phyloP scores from a whole-genome alignment of 2,329 filamentous ascomycete genomes.

The Neoscytalidium dimidiatum region DNA sequence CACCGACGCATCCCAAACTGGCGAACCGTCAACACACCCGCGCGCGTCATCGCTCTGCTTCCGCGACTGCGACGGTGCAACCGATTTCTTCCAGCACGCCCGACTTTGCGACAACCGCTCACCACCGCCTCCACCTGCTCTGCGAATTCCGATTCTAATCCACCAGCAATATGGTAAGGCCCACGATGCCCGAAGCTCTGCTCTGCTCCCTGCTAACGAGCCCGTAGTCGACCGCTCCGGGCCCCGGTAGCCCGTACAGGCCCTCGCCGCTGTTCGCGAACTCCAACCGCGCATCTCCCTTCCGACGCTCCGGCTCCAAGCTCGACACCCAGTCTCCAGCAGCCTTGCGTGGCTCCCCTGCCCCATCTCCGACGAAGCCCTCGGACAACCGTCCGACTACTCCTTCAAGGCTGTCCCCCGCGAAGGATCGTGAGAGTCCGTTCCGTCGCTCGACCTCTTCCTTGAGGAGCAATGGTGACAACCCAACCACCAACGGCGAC shows the following conservation, averaged over 20 bases:
- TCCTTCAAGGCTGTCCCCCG: conserved; percentile 24
- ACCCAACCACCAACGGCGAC: neutral
- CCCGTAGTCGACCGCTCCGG: conserved; percentile 8
- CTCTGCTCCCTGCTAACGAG: conserved; percentile 1
- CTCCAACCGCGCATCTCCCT: conserved; percentile 44
- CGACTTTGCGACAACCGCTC: neutral
- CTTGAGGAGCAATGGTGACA: conserved; percentile 28
- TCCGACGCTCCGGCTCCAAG: conserved; percentile 43
- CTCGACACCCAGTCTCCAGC: conserved; percentile 41
- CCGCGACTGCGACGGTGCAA: too few species aligned
- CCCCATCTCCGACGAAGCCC: conserved; percentile 21
- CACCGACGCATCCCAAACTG: neutral
- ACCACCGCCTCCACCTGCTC: neutral
- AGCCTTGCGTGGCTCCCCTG: conserved; percentile 30
- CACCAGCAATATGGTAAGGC: conserved; percentile 12
- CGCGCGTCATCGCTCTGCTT: neutral
- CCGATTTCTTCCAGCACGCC: neutral
- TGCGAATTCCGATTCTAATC: neutral
- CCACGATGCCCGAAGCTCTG: neutral
- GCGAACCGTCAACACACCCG: conserved; percentile 1
- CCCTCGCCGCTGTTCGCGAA: conserved; percentile 47
- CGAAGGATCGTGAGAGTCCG: conserved; percentile 21
- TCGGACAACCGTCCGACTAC: conserved; percentile 18
- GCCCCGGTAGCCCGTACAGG: conserved; percentile 35
- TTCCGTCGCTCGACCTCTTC: conserved; percentile 35